Conservation (phyloP, 805 yeast genomes). For the Kodamaea kakaduensis region DNA sequence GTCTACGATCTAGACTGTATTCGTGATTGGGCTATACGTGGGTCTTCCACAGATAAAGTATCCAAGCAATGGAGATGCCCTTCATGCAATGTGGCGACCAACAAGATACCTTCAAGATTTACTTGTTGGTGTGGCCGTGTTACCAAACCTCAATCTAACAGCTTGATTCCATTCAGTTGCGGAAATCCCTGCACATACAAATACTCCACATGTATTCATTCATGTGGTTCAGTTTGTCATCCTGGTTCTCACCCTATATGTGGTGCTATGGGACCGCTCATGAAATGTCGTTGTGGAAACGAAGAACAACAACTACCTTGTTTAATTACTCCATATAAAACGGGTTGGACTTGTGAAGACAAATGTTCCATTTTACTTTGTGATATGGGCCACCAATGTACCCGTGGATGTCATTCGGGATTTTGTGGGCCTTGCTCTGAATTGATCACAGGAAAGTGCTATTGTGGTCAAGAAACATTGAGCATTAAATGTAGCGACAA, state of each 20-base stretch:
- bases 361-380: conserved; percentile 62
- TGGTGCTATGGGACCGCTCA: conserved; percentile 69
- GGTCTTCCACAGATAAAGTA: conserved; percentile 55
- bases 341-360: conserved; percentile 66
- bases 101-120: conserved; percentile 50
- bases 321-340: conserved; percentile 60
- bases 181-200: conserved; percentile 73
- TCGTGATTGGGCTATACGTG: conserved; percentile 78
- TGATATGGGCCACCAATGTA: conserved; percentile 63
- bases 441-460: conserved; percentile 51
- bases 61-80: conserved; percentile 82
- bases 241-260: conserved; percentile 87
- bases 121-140: conserved; percentile 90
- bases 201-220: conserved; percentile 60
- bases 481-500: conserved; percentile 43
- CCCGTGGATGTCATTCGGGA: conserved; percentile 67
- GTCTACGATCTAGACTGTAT: conserved; percentile 86
- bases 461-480: conserved; percentile 62
- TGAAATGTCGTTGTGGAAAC: conserved; percentile 74
- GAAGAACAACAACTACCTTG: conserved; percentile 66
- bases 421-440: conserved; percentile 72
- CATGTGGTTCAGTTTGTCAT: conserved; percentile 74
- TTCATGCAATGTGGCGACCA: conserved; percentile 56
- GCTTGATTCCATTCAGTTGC: conserved; percentile 76
- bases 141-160: conserved; percentile 57